Evolutionary conservation across 2,329 filamentous ascomycete species (phyloP), one percentile per base, ranked within the genome.

Genomic region (Stemphylium lycopersici): DNA sequence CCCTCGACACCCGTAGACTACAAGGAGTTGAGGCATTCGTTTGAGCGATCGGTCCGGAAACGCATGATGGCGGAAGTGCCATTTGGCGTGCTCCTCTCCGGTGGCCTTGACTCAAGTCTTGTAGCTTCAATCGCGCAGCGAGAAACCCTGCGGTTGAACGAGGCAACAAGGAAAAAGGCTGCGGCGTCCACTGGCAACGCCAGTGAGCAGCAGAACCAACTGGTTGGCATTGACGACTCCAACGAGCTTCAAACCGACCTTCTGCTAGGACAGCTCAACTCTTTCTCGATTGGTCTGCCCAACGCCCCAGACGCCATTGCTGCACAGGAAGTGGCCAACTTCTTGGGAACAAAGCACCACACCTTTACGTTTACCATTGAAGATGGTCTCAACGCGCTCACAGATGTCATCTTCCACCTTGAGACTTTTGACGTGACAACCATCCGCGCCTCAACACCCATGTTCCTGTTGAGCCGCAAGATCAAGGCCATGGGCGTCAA

Each of bases 401-500:
- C 91, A 32, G 95, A 99, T 76, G 95, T 99, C 74, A 98, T 99
- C 74, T 97, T 90, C 81, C 95, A 99, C 79, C 87, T 99, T 58
- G 95, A 99, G 82, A 91, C 91, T 12, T 99, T 95, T 80, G 95
- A 99, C 76, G 95, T 99, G 22, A 99, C 95, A 48, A 99, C 95
- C 3, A 98, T 99, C 74, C 92, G 95, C 73, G 95, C 95, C 50
- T 98, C 93, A 10, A 99, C 95, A 10, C 95, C 95, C 63, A 99
- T 99, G 95, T 99, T 97, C 81, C 82, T 99, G 61, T 85, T 99
- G 42, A 95, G 91, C 58, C 88, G 96, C 76, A 99, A 99, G 84
- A 99, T 99, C 83, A 99, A 99, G 84, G 95, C 93, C 32, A 93
- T 97, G 88, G 95, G 95, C 61, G 90, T 99, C 73, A 99, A 99